Evolutionary conservation across 352 stramenopile genomes (phyloP), one percentile per base, ranked within the genome.

Genomic region (Pythium rhizo-oryzae): DNA sequence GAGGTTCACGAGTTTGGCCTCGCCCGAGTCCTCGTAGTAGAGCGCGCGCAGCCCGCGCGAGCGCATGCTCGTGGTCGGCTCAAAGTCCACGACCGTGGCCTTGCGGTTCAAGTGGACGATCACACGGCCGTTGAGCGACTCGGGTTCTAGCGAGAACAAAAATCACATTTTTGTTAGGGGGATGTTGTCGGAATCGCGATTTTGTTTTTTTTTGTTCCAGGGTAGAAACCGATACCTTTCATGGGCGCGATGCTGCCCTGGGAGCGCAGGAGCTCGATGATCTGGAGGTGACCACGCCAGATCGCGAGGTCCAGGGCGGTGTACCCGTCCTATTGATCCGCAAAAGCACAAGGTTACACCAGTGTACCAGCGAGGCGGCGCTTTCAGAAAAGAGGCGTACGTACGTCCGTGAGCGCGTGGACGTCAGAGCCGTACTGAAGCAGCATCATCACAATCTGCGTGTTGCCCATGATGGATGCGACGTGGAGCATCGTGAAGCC

Each of bases 401-500:
- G 67, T 57, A 94, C 85, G 44, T 94, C 86, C 0, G 86, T 93
- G 49, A 94, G 81, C 30, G 86, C 81, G 60, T 87, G 77, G 39
- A 93, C 81, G 70, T 92, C 85, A 6, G 86, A 79, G 59, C 85
- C 81, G 65, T 83, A 92, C 69, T 94, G 86, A 28, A 94, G 75
- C 41, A 94, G 71, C 86, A 94, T 94, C 82, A 94, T 91, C n/a
- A 89, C 78, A 74, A 94, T 91, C 76, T 94, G 84, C 52, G 84
- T 92, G 69, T 94, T 91, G 21, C 86, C 87, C 39, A 82, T 83
- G 43, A 94, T 77, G 49, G 76, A 75, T 37, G 87, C 85, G 47
- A 85, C 90, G 72, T 94, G 87, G 24, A 94, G 72, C 87, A 94
- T 94, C 15, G 73, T 86, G 68, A 94, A 94, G 51, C 87, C 85